These are phyloP conservation scores for Boletus rubroflammeus DNA, from an alignment of 768 basidiomycete species.

Conservation along the genomic window DNA sequence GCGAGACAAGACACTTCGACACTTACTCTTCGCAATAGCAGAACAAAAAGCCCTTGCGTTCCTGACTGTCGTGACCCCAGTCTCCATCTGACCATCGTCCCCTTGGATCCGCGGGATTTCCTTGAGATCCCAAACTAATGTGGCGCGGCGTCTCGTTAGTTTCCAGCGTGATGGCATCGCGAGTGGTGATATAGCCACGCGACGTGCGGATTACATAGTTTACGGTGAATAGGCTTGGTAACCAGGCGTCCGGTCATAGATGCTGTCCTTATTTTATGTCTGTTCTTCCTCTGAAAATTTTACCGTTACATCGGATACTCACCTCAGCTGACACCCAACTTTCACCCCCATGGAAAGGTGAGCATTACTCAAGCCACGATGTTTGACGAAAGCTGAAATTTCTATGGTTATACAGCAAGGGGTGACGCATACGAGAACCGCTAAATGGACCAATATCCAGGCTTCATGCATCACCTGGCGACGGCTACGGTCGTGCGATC, in stretches of 20 bases:
- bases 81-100: background rate
- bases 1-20: background rate
- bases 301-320: background rate
- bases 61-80: background rate
- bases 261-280: background rate
- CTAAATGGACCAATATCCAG: background rate
- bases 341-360: background rate
- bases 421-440: background rate
- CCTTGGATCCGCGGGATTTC: background rate
- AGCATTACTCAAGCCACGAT: background rate
- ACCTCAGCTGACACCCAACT: background rate
- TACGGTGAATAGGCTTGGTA: background rate
- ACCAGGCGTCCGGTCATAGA: background rate
- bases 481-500: background rate
- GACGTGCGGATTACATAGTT: background rate
- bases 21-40: slow-evolving; percentile 20
- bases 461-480: background rate
- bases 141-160: background rate
- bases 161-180: background rate
- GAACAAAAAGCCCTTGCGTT: slow-evolving; percentile 12
- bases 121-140: background rate
- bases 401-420: background rate
- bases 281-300: background rate
- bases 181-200: background rate
- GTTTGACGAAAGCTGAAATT: background rate